Conservation (phyloP, 1,139 yeast species). For the Debaryomyces fabryi region DNA sequence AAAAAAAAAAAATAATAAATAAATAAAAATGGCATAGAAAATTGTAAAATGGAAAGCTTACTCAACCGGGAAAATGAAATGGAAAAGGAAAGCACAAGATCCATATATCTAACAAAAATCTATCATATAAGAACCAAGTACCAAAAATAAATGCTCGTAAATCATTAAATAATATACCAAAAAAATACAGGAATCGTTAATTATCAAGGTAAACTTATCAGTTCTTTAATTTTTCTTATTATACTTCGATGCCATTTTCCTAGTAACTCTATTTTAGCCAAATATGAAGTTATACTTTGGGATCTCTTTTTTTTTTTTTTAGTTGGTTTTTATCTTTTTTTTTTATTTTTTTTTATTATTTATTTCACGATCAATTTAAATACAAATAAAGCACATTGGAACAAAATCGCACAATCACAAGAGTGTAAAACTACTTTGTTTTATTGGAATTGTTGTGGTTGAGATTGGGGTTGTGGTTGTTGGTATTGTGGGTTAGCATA, state of each 20-base stretch:
- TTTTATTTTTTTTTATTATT: slow-evolving; percentile 11
- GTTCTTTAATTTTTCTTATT: slow-evolving; percentile 6
- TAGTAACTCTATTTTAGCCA: slow-evolving; percentile 1
- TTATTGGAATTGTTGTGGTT: slow-evolving; percentile 17
- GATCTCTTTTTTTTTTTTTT: slow-evolving; percentile 10
- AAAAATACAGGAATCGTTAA: slow-evolving; percentile 7
- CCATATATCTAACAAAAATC: slow-evolving; percentile 11
- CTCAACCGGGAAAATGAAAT: slow-evolving; percentile 1
- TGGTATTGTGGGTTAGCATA: slow-evolving; percentile 13
- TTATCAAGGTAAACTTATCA: slow-evolving; percentile 3
- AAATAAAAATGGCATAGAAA: slow-evolving; percentile 1
- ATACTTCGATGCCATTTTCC: slow-evolving; percentile 5
- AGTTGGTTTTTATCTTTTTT: slow-evolving; percentile 10
- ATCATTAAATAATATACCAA: slow-evolving; percentile 8
- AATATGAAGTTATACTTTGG: slow-evolving; percentile 2
- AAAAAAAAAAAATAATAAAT: slow-evolving; percentile 3
- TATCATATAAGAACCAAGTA: slow-evolving; percentile 13
- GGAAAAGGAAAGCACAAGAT: slow-evolving; percentile 6
- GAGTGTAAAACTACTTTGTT: background rate
- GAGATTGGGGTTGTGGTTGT: slow-evolving; percentile 13
- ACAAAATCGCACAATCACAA: background rate
- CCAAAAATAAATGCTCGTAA: slow-evolving; percentile 9
- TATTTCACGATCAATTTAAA: slow-evolving; percentile 3
- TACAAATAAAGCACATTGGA: slow-evolving; percentile 6
- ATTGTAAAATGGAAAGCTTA: background rate